Base-by-base conservation (phyloP, 495 filamentous ascomycete species). In the Saxophila tyrrhenica region DNA sequence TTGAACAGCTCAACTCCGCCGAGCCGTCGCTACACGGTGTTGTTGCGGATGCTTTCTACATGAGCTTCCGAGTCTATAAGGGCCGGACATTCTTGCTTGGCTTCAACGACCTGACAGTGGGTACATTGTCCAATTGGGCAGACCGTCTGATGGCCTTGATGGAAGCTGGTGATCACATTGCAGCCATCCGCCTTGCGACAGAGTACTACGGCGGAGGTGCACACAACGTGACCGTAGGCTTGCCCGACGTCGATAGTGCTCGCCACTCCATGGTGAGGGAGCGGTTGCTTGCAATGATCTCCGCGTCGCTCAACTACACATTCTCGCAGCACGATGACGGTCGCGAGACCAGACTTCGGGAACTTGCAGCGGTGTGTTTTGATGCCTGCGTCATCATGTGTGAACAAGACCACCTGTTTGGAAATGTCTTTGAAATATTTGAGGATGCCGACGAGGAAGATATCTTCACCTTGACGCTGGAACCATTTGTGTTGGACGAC, bases 41-140 rank as follows among this genome's bases (percentile, higher is more conserved):
- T 19, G 87, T 98, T 43, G 91, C 91, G 15, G 94, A 98, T 73
- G 92, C 94, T 16, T 98, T 95, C 61, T 86, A 92, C 64, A 95
- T 95, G 84, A 96, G 94, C 65, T 90, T 97, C 67, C 87, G 86
- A 56, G 79, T 87, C 3, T 96, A 96, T 68, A 98, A 97, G 68
- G 89, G 94, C 16, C 81, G 92, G 13, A 73, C 95, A 42, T 98
- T 97, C 64, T 72, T 97, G 13, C 73, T 98, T 20, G 91, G 91
- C 39, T 87, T 86, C 71, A 88, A 86, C 65, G 92, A 97, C 62
- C 69, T 95, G 9, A 85, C 87, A 1, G 82, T 97, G 46, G 92
- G 92, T 20, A 84, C 82, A 29, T 70, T 98, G 44, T 96, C 94
- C 13, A 97, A 97, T 62, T 98, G 92, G 92, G 92, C 92, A n/a